Evolutionary conservation across 2,329 filamentous ascomycete species (phyloP).

Genomic region (Fusarium denticulatum): DNA sequence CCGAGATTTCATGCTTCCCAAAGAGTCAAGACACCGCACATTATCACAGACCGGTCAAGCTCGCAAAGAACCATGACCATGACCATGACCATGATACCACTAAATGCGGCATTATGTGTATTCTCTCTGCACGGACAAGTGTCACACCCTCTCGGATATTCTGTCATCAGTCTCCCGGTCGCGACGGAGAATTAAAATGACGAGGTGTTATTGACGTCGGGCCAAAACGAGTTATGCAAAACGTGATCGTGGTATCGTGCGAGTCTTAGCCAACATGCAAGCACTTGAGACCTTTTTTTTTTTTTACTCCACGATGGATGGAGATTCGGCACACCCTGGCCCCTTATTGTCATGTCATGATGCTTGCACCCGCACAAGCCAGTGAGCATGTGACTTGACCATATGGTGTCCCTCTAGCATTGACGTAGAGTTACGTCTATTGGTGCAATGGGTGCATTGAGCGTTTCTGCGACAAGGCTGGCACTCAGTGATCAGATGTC

Average conservation of each 20-base stretch:
- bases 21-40: slow-evolving; percentile 1
- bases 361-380: slow-evolving; percentile 41
- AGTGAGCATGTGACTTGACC: slow-evolving; percentile 38
- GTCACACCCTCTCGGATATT: slow-evolving; percentile 18
- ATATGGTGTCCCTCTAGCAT: slow-evolving; percentile 15
- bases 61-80: neutral
- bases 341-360: slow-evolving; percentile 10
- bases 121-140: neutral
- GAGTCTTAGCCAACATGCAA: slow-evolving; percentile 26
- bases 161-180: neutral
- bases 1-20: slow-evolving; percentile 27
- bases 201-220: neutral
- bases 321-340: slow-evolving; percentile 17
- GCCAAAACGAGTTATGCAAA: slow-evolving; percentile 9
- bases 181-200: neutral
- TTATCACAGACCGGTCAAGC: slow-evolving; percentile 14
- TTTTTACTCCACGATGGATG: slow-evolving; percentile 38
- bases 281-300: slow-evolving; percentile 29
- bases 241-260: slow-evolving; percentile 26
- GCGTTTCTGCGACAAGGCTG: neutral
- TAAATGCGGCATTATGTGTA: neutral
- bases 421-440: slow-evolving; percentile 20
- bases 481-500: neutral
- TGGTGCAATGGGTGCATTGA: neutral
- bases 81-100: slow-evolving; percentile 16